These are phyloP conservation scores for Gnaphalium uliginosum DNA, from an alignment of 129 eudicot species.

Conservation along the genomic window DNA sequence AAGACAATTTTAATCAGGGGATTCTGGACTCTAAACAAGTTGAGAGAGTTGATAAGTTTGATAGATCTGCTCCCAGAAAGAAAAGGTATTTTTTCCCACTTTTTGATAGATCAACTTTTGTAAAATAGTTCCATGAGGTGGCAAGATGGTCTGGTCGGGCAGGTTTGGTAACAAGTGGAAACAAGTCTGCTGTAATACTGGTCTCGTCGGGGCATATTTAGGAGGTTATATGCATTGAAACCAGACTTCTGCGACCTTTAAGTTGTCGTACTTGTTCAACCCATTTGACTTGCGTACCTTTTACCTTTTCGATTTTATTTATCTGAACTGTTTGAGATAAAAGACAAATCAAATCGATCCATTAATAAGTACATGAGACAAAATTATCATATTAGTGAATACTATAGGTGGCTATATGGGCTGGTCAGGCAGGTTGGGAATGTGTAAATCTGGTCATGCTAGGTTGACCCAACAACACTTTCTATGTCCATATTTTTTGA, in stretches of 20 bases:
- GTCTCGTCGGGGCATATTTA: no score
- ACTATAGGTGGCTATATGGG: conserved; percentile 10
- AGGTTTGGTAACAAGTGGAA: neutral
- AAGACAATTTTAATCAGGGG: conserved; percentile 39
- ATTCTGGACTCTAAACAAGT: conserved; percentile 26
- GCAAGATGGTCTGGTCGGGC: neutral
- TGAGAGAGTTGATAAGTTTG: conserved; percentile 28
- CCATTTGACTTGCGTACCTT: neutral
- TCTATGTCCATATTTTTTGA: neutral
- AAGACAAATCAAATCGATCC: neutral
- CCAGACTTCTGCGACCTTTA: neutral
- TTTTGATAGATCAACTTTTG: neutral
- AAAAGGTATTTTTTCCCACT: conserved; percentile 45
- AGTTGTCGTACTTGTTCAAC: neutral
- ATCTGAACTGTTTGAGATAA: neutral
- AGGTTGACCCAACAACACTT: neutral
- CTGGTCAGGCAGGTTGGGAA: neutral
- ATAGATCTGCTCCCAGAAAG: conserved; percentile 45
- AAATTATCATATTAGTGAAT: neutral
- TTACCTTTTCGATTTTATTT: neutral
- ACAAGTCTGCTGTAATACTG: no score
- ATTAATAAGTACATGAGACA: neutral
- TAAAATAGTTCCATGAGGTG: neutral
- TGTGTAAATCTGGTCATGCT: neutral
- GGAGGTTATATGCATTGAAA: no score